Percentiles rank a stretch among this genome's conserved stretches.
These are phyloP conservation scores for Pestalotiopsis fici DNA, from an alignment of 2,329 filamentous ascomycete genomes.

Conservation along the genomic window DNA sequence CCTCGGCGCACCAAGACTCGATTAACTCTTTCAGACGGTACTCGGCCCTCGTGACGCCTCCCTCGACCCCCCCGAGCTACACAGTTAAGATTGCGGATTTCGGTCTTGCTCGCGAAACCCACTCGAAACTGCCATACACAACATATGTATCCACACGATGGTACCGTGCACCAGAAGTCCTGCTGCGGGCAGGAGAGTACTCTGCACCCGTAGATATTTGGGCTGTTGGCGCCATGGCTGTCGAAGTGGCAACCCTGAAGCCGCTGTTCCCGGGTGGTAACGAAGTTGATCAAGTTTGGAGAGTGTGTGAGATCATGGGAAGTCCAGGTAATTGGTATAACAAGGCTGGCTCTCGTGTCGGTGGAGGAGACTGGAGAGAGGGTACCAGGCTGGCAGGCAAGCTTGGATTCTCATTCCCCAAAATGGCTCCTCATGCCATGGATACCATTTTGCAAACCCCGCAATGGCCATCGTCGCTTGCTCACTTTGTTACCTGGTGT, in stretches of 20 bases:
- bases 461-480: constrained; percentile 87
- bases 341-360: constrained; percentile 82
- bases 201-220: constrained; percentile 98
- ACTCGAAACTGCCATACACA: constrained; percentile 94
- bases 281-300: constrained; percentile 98
- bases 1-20: constrained; percentile 80
- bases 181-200: constrained; percentile 92
- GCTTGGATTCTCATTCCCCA: constrained; percentile 97
- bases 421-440: constrained; percentile 97
- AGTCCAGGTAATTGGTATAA: constrained; percentile 98
- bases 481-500: constrained; percentile 96
- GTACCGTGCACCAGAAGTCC: constrained; percentile 95
- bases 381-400: constrained; percentile 91
- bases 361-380: constrained; percentile 96
- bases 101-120: constrained; percentile 93
- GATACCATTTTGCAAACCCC: constrained; percentile 89
- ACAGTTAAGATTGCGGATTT: constrained; percentile 99
- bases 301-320: constrained; percentile 98
- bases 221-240: constrained; percentile 98
- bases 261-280: constrained; percentile 96
- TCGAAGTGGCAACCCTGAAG: constrained; percentile 95
- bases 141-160: constrained; percentile 98
- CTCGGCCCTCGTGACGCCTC: constrained; percentile 89
- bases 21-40: constrained; percentile 88
- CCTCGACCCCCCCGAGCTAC: constrained; percentile 89